phyloP scores from a whole-genome alignment of 2,329 filamentous ascomycete genomes.

The Teratosphaeria gauchensis region DNA sequence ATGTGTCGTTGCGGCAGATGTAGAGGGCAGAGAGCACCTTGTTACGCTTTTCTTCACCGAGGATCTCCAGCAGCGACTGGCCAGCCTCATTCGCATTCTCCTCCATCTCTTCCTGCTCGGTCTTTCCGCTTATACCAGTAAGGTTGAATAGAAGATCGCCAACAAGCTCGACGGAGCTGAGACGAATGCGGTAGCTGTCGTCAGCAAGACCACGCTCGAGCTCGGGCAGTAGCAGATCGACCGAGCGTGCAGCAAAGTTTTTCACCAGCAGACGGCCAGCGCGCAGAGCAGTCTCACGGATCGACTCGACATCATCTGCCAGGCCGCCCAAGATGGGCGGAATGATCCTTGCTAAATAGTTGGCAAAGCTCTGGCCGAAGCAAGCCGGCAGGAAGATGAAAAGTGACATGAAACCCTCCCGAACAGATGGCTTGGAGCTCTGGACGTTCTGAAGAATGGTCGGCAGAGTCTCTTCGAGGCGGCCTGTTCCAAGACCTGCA shows the following conservation, averaged over 20 bases:
- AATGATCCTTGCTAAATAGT: slow-evolving; percentile 90
- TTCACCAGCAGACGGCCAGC: slow-evolving; percentile 92
- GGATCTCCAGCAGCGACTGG: slow-evolving; percentile 82
- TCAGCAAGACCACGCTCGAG: slow-evolving; percentile 94
- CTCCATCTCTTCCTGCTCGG: slow-evolving; percentile 68
- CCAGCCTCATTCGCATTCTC: slow-evolving; percentile 78
- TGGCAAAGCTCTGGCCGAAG: slow-evolving; percentile 96
- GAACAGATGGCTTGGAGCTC: slow-evolving; percentile 78
- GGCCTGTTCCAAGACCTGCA: slow-evolving; percentile 81
- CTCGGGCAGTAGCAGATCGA: slow-evolving; percentile 87
- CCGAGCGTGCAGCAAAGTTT: slow-evolving; percentile 91
- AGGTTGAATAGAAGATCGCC: slow-evolving; percentile 96
- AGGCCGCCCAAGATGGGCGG: slow-evolving; percentile 88
- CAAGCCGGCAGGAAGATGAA: slow-evolving; percentile 99
- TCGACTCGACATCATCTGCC: slow-evolving; percentile 92
- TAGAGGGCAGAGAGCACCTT: slow-evolving; percentile 95
- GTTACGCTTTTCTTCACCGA: slow-evolving; percentile 93
- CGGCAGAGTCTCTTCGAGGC: slow-evolving; percentile 89
- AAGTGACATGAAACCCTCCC: slow-evolving; percentile 98
- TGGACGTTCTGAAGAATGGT: slow-evolving; percentile 94
- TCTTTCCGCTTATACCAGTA: slow-evolving; percentile 77
- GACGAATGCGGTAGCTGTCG: slow-evolving; percentile 92
- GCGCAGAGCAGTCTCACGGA: slow-evolving; percentile 89
- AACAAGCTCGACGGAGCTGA: slow-evolving; percentile 95
- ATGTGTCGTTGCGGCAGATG: slow-evolving; percentile 95